Conservation (phyloP, 345 rosid genomes). For the Linum tenue region DNA sequence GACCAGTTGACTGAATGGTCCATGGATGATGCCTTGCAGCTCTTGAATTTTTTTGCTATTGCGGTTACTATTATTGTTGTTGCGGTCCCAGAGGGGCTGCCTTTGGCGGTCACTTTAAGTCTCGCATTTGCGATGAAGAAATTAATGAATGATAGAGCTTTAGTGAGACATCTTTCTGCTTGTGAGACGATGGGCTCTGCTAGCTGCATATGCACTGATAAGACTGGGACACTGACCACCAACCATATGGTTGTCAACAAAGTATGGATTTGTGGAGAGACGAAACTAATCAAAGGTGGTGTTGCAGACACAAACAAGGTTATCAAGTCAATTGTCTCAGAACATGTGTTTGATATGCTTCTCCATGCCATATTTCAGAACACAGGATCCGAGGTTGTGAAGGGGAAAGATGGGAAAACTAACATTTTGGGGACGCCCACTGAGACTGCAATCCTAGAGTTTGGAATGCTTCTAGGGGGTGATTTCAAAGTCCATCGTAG, state of each 20-base stretch:
- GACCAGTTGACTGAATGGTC: constrained; percentile 3
- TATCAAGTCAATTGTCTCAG: constrained; percentile 29
- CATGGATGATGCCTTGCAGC: neutral
- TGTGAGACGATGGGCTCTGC: constrained; percentile 9
- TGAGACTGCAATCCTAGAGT: constrained; percentile 59
- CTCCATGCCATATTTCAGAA: constrained; percentile 68
- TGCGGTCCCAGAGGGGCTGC: constrained; percentile 9
- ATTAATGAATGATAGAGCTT: constrained; percentile 6
- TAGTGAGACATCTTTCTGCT: constrained; percentile 5
- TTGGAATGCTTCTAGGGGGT: constrained; percentile 59
- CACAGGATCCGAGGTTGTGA: constrained; percentile 54
- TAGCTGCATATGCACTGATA: constrained; percentile 8
- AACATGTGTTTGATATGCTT: constrained; percentile 31
- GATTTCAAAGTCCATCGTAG: constrained; percentile 36
- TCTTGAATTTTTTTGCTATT: constrained; percentile 8
- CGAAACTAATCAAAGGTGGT: constrained; percentile 6
- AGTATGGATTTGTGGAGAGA: constrained; percentile 1
- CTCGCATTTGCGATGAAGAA: constrained; percentile 10
- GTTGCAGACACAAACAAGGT: constrained; percentile 12
- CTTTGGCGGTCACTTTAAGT: constrained; percentile 8
- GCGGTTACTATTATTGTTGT: constrained; percentile 8
- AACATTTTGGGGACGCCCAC: constrained; percentile 64
- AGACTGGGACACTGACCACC: constrained; percentile 7
- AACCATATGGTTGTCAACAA: constrained; percentile 9
- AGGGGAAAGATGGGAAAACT: constrained; percentile 49